Conservation (phyloP, 2,329 filamentous ascomycete genomes). For the Neonectria ditissima region DNA sequence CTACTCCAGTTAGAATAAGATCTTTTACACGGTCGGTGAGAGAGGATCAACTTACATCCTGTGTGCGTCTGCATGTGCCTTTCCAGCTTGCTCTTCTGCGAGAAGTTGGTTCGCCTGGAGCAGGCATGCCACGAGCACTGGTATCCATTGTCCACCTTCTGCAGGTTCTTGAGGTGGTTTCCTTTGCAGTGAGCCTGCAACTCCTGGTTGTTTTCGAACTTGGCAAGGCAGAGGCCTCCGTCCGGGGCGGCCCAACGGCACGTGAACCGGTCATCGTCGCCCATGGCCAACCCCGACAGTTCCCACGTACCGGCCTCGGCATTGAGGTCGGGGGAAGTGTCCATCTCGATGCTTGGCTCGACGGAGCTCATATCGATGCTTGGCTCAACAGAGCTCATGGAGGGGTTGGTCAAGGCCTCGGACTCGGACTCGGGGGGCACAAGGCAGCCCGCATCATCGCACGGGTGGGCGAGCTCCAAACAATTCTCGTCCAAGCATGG, state of each 20-base stretch:
- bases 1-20: slow-evolving; percentile 50
- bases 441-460: slow-evolving; percentile 51
- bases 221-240: slow-evolving; percentile 47
- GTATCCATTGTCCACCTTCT: slow-evolving; percentile 60
- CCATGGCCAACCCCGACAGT: slow-evolving; percentile 4
- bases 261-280: slow-evolving; percentile 42
- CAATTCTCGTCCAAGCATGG: slow-evolving; percentile 53
- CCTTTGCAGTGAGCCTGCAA: slow-evolving; percentile 68
- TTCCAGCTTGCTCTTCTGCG: slow-evolving; percentile 72
- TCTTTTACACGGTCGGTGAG: slow-evolving; percentile 18
- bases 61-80: slow-evolving; percentile 75
- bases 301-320: background rate
- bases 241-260: slow-evolving; percentile 50
- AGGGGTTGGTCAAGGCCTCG: slow-evolving; percentile 36
- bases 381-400: slow-evolving; percentile 33
- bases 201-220: slow-evolving; percentile 58
- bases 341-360: slow-evolving; percentile 22
- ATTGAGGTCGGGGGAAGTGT: background rate
- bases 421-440: slow-evolving; percentile 43
- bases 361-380: slow-evolving; percentile 30
- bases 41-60: slow-evolving; percentile 61
- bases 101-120: slow-evolving; percentile 64
- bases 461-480: slow-evolving; percentile 48
- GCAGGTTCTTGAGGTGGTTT: slow-evolving; percentile 60
- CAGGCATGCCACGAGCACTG: slow-evolving; percentile 70